Conservation (phyloP, 2,329 filamentous ascomycete species). For the Cordyceps militaris region DNA sequence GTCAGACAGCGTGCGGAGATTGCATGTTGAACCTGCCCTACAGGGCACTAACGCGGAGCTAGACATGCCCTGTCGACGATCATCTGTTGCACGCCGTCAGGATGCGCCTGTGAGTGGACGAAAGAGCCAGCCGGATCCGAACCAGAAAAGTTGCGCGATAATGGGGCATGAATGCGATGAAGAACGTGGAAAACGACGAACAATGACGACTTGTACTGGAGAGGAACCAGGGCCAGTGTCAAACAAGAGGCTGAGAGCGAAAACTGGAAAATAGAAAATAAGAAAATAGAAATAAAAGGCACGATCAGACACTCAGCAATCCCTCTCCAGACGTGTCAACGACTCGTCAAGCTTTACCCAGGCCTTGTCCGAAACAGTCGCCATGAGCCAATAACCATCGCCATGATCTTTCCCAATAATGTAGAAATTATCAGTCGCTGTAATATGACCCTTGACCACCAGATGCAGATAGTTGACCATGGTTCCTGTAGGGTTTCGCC, state of each 20-base stretch:
- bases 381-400: constrained; percentile 8
- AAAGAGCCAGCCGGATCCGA: not conserved
- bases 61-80: not conserved
- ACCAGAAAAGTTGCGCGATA: not conserved
- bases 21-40: not conserved
- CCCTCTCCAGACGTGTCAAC: not conserved
- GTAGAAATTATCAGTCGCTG: not conserved
- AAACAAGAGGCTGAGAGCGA: too few relatives aligned
- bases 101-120: not conserved
- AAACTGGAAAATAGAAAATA: too few relatives aligned
- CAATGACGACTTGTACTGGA: too few relatives aligned
- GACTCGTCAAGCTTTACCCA: constrained; percentile 1
- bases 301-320: not conserved
- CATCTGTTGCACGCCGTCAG: not conserved
- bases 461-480: constrained; percentile 7
- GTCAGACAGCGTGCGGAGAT: not conserved
- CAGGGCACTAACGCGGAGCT: not conserved
- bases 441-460: not conserved
- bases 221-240: not conserved
- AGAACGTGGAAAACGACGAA: too few relatives aligned
- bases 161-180: too few relatives aligned
- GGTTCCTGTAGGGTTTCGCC: not conserved
- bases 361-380: not conserved
- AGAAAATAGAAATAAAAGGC: not conserved
- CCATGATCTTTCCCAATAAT: not conserved